Base-by-base conservation (phyloP, 306 rosid genomes). In the Purshia tridentata region DNA sequence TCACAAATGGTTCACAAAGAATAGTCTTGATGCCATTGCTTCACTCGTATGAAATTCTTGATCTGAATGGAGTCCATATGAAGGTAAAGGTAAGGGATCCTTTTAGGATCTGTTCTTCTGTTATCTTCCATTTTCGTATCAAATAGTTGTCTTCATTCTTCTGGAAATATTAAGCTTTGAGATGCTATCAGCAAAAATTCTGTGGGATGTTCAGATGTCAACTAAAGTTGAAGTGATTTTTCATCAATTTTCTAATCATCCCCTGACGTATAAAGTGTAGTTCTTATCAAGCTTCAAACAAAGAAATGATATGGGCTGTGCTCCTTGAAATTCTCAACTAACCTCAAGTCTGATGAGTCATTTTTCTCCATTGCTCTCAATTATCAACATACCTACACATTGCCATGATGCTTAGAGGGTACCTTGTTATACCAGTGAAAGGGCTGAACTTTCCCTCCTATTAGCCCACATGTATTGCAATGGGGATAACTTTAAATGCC, bases 21-120 rank as follows among this genome's bases (percentile, higher is more conserved):
- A 82, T 61, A 82, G 86, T 81, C 80, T 89, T 1, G 92, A 93
- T 67, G 86, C 48, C 80, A 73, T 87, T 79, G 77, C 86, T 74
- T 87, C 87, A 10, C 77, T 85, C 35, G 8, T 66, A 41, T 75
- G 76, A 84, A 64, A 60, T 67, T 84, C 72, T 72, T 15, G 62
- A 73, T 55, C 65, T 72, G 73, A 74, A 62, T n/a, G 57, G 62
- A 69, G 78, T 77, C 73, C 46, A 64, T 19, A 16, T 73, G 78
- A 49, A 64, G 53, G 15, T 22, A 56, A 60, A 73, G 65, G 73
- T 80, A 51, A 81, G 57, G 13, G 1, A 42, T 55, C 45, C 39
- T 56, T 57, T 46, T 14, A 18, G 10, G 23, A 69, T 50, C 22
- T 12, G 13, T 22, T 47, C 37, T 16, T 11, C 22, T 23, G 15